Base-by-base conservation (phyloP, 2,329 filamentous ascomycete genomes). In the Fusarium armeniacum region DNA sequence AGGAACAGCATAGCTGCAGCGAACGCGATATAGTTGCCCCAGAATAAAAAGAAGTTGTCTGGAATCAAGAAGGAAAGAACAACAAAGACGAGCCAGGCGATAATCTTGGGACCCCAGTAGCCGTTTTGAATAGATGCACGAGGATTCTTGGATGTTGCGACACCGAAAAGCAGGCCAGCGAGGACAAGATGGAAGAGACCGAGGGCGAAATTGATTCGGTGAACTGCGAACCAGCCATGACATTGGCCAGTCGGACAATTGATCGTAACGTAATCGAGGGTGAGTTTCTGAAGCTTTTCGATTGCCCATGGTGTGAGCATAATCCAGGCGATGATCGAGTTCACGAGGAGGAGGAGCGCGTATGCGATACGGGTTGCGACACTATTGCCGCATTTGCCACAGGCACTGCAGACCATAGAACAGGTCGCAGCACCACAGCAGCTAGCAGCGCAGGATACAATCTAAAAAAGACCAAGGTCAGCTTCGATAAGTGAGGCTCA, bases 261-360 rank as follows among this genome's bases (percentile, higher is more conserved):
- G 77, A 99, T 97, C 76, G 93, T 94, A 83, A 99, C 94, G 78
- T 98, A 98, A 81, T 98, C 94, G 71, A 99, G 87, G 15, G 93
- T 96, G 57, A 98, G 85, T 70, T 97, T 89, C 81, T 98, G 90
- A 8, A 99, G 86, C 79, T 98, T 98, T 76, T 97, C 93, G 78
- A 99, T 93, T 35, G 96, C 96, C 96, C 96, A 99, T 55, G 94
- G 93, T 24, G 96, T 99, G 83, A 99, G 93, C 93, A 98, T 97
- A 74, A 99, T 93, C 96, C 96, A 99, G 36, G 96, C 95, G 53
- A 98, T 80, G 70, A 98, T 97, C 62, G 95, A 98, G 86, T 99
- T 99, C 81, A 98, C 83, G 72, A 99, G 90, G 58, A 99, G 92
- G 68, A 99, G 91, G 76, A 98, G 89, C 70, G 96, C 94, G 79